phyloP scores from a whole-genome alignment of 768 basidiomycete genomes.

The Hemileccinum impolitum region DNA sequence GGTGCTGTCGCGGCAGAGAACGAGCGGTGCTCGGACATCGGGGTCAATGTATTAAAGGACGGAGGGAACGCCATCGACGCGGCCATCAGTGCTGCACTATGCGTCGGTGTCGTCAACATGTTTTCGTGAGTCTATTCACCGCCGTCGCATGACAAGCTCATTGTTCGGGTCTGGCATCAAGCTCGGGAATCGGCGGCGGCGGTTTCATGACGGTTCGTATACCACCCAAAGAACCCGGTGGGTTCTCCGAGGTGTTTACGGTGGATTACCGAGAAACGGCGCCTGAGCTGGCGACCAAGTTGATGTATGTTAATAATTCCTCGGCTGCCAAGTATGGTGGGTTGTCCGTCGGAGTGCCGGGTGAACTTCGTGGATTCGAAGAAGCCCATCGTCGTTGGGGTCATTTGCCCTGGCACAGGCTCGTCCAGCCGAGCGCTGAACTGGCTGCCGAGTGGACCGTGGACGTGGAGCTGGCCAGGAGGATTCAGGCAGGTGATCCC shows the following conservation, averaged over 20 bases:
- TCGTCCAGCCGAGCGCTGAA: conserved; percentile 71
- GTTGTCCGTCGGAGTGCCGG: conserved; percentile 84
- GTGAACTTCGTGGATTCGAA: conserved; percentile 84
- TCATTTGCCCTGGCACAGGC: conserved; percentile 66
- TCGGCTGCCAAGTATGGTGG: conserved; percentile 66
- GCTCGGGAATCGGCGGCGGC: conserved; percentile 84
- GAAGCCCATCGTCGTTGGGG: conserved; percentile 86
- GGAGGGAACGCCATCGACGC: conserved; percentile 94
- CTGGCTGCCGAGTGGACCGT: conserved; percentile 82
- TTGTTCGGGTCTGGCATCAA: conserved; percentile 23
- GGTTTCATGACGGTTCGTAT: conserved; percentile 84
- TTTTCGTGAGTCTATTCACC: conserved; percentile 61
- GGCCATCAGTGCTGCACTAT: conserved; percentile 74
- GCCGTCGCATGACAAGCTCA: neutral
- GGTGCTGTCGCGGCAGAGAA: conserved; percentile 94
- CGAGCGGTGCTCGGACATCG: conserved; percentile 79
- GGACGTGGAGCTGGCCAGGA: conserved; percentile 66
- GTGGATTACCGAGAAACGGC: conserved; percentile 91
- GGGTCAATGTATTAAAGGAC: conserved; percentile 67
- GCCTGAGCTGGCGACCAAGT: conserved; percentile 64
- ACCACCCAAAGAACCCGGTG: conserved; percentile 45
- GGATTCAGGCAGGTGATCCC: conserved; percentile 56
- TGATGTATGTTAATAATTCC: conserved; percentile 70
- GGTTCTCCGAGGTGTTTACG: conserved; percentile 57
- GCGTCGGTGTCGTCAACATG: conserved; percentile 83